Conservation (phyloP, 2,329 filamentous ascomycete species). For the Sarocladium brachiariae region DNA sequence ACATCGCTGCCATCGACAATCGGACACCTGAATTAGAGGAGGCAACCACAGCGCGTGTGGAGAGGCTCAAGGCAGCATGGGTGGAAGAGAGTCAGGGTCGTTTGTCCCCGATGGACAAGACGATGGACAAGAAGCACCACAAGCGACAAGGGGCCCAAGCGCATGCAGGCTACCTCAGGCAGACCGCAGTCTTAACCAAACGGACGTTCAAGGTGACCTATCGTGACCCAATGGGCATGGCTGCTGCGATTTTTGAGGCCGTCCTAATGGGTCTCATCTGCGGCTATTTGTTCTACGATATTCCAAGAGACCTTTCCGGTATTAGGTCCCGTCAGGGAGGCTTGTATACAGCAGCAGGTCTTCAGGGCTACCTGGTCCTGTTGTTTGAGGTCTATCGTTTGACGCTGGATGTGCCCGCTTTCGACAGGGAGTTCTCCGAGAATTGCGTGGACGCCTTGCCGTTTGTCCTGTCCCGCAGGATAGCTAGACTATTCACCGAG, state of each 20-base stretch:
- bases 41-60: slow-evolving; percentile 51
- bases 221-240: slow-evolving; percentile 71
- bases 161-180: slow-evolving; percentile 53
- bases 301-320: slow-evolving; percentile 59
- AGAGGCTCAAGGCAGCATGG: slow-evolving; percentile 58
- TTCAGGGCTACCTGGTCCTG: slow-evolving; percentile 71
- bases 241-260: slow-evolving; percentile 62
- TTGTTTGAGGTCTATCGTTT: slow-evolving; percentile 71
- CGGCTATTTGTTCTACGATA: slow-evolving; percentile 65
- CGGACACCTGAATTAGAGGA: slow-evolving; percentile 59
- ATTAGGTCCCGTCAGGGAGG: slow-evolving; percentile 69
- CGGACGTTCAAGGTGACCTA: slow-evolving; percentile 66
- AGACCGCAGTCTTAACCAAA: slow-evolving; percentile 58
- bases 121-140: slow-evolving; percentile 6
- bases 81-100: slow-evolving; percentile 26
- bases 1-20: slow-evolving; percentile 68
- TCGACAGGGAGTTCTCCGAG: slow-evolving; percentile 69
- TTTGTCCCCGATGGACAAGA: slow-evolving; percentile 17
- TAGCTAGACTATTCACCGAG: slow-evolving; percentile 63
- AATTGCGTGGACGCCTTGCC: slow-evolving; percentile 63
- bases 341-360: slow-evolving; percentile 61
- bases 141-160: slow-evolving; percentile 23
- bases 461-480: slow-evolving; percentile 62
- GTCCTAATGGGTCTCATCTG: slow-evolving; percentile 63
- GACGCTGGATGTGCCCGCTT: slow-evolving; percentile 66